Conservation (phyloP, 2,329 filamentous ascomycete species). For the Xenoacremonium recifei region DNA sequence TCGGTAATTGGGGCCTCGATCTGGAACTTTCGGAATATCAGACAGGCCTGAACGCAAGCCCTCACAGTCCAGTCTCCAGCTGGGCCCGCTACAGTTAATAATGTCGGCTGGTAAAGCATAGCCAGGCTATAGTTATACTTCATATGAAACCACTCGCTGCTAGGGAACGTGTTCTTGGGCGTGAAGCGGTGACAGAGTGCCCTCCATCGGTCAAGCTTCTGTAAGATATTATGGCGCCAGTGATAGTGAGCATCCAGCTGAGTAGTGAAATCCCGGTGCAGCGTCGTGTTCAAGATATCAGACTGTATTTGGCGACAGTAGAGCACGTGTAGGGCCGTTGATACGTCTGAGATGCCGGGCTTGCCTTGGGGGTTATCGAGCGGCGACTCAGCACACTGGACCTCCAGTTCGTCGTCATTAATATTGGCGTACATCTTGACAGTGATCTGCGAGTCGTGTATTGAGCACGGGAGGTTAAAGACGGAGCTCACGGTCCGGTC, state of each 20-base stretch:
- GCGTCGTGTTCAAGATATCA: conserved; percentile 23
- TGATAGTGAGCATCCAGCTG: conserved; percentile 15
- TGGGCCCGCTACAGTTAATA: conserved; percentile 15
- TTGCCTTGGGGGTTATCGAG: conserved; percentile 6
- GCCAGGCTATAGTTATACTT: conserved; percentile 29
- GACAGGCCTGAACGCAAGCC: conserved; percentile 25
- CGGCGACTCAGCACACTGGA: conserved; percentile 11
- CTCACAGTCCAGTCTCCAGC: conserved; percentile 27
- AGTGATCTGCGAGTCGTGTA: conserved; percentile 27
- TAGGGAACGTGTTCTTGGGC: conserved; percentile 15
- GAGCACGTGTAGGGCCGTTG: conserved; percentile 25
- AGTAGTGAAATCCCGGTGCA: conserved; percentile 20
- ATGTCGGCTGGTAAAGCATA: conserved; percentile 26
- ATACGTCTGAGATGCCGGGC: conserved; percentile 19
- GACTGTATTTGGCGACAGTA: conserved; percentile 27
- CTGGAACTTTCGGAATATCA: conserved; percentile 29
- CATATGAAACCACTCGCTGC: conserved; percentile 27
- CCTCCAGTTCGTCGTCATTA: conserved; percentile 24
- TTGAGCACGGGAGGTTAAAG: conserved; percentile 24
- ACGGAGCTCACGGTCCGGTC: conserved; percentile 26
- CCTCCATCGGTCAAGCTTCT: conserved; percentile 24
- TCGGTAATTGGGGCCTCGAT: conserved; percentile 24
- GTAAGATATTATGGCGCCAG: conserved; percentile 23
- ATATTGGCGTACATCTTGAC: conserved; percentile 24
- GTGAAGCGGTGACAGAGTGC: conserved; percentile 18